A percentile compares a stretch with the other conserved stretches of the same genome.
Conservation (phyloP, 345 rosid genomes). For the Abelmoschus esculentus region DNA sequence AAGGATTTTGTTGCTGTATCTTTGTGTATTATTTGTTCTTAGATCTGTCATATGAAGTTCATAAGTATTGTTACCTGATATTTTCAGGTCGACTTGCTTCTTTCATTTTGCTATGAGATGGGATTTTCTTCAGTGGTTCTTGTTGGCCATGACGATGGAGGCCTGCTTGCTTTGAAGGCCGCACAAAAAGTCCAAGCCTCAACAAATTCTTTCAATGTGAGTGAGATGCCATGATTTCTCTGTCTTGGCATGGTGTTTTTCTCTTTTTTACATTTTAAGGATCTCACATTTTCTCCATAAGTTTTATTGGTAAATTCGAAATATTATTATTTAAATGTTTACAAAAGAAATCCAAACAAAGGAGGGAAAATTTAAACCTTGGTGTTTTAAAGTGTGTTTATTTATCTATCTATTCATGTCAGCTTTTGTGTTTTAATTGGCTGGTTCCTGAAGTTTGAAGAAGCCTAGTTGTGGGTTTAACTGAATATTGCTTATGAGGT, state of each 20-base stretch:
- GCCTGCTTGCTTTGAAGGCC: slow-evolving; percentile 82
- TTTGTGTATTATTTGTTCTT: not conserved
- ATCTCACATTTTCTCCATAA: not conserved
- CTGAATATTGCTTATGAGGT: no score
- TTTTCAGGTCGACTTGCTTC: slow-evolving; percentile 86
- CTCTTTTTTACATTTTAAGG: not conserved
- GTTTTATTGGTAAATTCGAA: no score
- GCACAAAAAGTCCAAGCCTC: slow-evolving; percentile 58
- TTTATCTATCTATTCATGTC: not conserved
- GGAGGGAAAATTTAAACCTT: not conserved
- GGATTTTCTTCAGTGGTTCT: slow-evolving; percentile 87
- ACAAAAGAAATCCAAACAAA: not conserved
- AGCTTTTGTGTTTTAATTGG: not conserved
- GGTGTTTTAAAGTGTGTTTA: not conserved
- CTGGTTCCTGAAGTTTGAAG: not conserved
- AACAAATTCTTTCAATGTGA: slow-evolving; percentile 46
- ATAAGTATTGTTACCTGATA: not conserved
- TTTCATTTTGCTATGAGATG: slow-evolving; percentile 85
- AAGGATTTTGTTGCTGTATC: not conserved
- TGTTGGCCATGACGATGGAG: slow-evolving; percentile 97
- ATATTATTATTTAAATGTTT: no score
- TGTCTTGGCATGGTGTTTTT: not conserved
- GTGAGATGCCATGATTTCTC: slow-evolving; percentile 12
- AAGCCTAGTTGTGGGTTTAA: not conserved
- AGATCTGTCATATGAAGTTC: not conserved